phyloP scores from a whole-genome alignment of 139 green algal species.

The Micractinium conductrix region DNA sequence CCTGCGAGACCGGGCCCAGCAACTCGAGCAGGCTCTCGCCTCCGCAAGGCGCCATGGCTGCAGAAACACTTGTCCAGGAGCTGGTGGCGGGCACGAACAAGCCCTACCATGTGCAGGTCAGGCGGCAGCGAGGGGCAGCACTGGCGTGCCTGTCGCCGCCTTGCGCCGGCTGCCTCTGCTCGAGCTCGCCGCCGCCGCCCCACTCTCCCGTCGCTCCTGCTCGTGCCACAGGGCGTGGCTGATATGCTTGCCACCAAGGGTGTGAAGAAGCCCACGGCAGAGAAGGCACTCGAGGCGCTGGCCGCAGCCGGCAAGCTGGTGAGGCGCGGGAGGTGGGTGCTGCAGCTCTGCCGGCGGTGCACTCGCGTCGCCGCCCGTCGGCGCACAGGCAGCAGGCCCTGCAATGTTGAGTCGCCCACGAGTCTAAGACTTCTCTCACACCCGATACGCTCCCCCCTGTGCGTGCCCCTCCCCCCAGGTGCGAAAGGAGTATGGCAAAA shows the following conservation, averaged over 20 bases:
- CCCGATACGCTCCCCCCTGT: no score
- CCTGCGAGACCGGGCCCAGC: background rate
- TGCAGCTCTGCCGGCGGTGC: background rate
- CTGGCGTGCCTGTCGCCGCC: background rate
- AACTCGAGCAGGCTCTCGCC: background rate
- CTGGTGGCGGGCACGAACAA: conserved; percentile 66
- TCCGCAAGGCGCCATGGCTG: background rate
- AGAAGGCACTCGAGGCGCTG: conserved; percentile 69
- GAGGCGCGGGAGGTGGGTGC: background rate
- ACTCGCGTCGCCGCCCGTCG: no score
- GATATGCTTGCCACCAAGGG: conserved; percentile 72
- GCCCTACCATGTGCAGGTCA: conserved; percentile 64
- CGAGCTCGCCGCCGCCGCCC: background rate
- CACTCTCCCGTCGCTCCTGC: background rate
- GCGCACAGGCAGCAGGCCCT: no score
- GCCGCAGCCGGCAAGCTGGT: conserved; percentile 57
- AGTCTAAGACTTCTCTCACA: no score
- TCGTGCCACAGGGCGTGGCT: conserved; percentile 53
- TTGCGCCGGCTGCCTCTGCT: background rate
- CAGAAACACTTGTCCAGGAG: conserved; percentile 57
- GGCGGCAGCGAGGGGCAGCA: background rate
- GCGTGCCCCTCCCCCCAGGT: background rate
- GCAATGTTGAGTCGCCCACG: no score
- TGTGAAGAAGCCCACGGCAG: conserved; percentile 75
- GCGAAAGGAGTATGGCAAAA: conserved; percentile 66